Base-by-base conservation (phyloP, 2,329 filamentous ascomycete species). In the Colletotrichum sp. region DNA sequence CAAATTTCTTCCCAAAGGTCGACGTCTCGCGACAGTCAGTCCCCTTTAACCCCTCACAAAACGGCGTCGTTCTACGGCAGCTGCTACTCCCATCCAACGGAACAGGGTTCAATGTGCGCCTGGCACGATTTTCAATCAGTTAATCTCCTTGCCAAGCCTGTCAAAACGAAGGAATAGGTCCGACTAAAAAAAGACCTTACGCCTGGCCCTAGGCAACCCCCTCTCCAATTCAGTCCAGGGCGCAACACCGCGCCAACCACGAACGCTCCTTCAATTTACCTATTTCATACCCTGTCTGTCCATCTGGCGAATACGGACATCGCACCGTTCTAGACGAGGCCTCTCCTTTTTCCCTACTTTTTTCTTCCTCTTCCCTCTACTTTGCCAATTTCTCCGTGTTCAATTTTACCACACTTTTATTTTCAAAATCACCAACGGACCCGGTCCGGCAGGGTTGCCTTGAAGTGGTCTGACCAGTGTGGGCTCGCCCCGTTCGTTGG, bases 381-480 rank as follows among this genome's bases (percentile, higher is more conserved):
- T n/a, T 32, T 55, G 21, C 26, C 34, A n/a, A 67, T 21, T 34
- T 24, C 39, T 55, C 39, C 28, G 15, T 55, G 18, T 69, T 71
- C 36, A 21, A 15, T 30, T 55, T 52, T 36, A 70, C 55, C 68
- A 34, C 57, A 34, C 26, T 39, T 30, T 39, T 18, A 18, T 39
- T 59, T 18, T n/a, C 44, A 52, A 52, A 39, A 55, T 30, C 44
- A 28, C 28, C 39, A 64, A 36, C 69, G 63, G 70, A 21, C 26
- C 63, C 34, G 65, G 15, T 39, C 57, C 21, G 69, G 32, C 73
- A 76, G 69, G 69, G 69, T 73, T 76, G 32, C 39, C 26, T 49
- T 18, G 60, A 76, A 76, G 73, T 76, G 69, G 73, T 57, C 73
- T 76, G 73, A 73, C 69, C 63, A 21, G 71, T 68, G 73, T 73